These are phyloP conservation scores for Cryptosporidium parvum DNA, from an alignment of 169 alveolate genomes.

Conservation along the genomic window DNA sequence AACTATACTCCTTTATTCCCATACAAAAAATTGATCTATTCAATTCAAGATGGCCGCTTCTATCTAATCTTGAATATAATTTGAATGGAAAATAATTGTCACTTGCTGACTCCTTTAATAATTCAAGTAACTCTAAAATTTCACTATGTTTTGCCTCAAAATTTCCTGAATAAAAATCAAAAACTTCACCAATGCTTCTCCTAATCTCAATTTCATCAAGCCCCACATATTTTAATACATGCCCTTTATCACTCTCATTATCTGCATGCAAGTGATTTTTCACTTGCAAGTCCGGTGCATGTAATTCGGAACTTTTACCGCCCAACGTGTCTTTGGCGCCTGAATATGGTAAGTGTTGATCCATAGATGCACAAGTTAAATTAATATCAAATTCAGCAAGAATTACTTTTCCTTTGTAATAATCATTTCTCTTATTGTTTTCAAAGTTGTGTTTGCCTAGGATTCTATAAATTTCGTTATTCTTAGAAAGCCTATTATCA, in stretches of 20 bases:
- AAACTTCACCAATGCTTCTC: neutral
- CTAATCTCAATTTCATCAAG: neutral
- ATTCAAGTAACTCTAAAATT: slow-evolving; percentile 35
- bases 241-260: neutral
- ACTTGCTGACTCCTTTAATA: neutral
- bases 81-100: slow-evolving; percentile 33
- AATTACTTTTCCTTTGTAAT: slow-evolving; percentile 28
- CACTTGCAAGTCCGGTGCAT: neutral
- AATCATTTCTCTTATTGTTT: neutral
- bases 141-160: slow-evolving; percentile 23
- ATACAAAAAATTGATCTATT: neutral
- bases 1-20: slow-evolving; percentile 19
- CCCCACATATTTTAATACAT: neutral
- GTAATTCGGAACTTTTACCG: neutral
- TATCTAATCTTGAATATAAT: slow-evolving; percentile 4
- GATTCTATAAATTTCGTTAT: slow-evolving; percentile 10
- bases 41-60: neutral
- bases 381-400: slow-evolving; percentile 44
- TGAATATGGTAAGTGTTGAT: neutral
- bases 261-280: neutral
- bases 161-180: neutral
- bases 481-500: neutral
- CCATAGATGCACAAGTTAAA: neutral
- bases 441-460: slow-evolving; percentile 24
- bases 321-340: slow-evolving; percentile 20